These are phyloP conservation scores for Corylus avellana DNA, from an alignment of 306 rosid species.

Conservation along the genomic window DNA sequence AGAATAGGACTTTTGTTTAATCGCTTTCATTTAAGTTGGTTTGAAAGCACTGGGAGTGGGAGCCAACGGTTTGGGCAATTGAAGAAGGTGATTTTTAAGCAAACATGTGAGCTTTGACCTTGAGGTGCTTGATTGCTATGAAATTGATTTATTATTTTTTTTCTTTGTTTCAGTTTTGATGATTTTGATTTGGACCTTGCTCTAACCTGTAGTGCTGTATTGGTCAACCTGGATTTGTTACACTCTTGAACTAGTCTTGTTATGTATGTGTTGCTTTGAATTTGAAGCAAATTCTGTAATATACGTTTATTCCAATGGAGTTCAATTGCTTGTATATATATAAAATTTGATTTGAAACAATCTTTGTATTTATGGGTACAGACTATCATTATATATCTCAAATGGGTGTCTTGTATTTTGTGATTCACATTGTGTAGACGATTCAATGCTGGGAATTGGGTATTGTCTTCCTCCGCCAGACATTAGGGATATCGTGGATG, in stretches of 20 bases:
- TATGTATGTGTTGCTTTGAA: neutral
- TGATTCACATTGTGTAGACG: conserved; percentile 40
- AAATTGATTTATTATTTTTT: neutral
- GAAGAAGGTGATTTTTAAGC: neutral
- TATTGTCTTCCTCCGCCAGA: conserved; percentile 85
- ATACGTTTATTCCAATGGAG: neutral
- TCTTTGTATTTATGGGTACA: neutral
- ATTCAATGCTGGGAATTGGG: conserved; percentile 45
- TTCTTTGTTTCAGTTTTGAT: neutral
- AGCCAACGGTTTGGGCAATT: neutral
- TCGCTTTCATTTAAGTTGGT: neutral
- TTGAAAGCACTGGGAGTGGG: neutral
- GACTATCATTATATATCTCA: conserved; percentile 9
- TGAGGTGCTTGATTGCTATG: neutral
- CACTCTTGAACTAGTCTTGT: neutral
- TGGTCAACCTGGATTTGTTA: neutral
- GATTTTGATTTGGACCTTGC: neutral
- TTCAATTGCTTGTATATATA: neutral
- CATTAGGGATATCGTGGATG: conserved; percentile 86
- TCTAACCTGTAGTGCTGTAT: neutral
- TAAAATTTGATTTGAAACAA: neutral
- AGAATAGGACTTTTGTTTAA: neutral
- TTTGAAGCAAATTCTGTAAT: neutral
- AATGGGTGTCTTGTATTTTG: conserved; percentile 25
- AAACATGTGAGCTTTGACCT: neutral